These are phyloP conservation scores for Sporothrix globosa DNA, from an alignment of 2,329 filamentous ascomycete genomes.

Conservation along the genomic window DNA sequence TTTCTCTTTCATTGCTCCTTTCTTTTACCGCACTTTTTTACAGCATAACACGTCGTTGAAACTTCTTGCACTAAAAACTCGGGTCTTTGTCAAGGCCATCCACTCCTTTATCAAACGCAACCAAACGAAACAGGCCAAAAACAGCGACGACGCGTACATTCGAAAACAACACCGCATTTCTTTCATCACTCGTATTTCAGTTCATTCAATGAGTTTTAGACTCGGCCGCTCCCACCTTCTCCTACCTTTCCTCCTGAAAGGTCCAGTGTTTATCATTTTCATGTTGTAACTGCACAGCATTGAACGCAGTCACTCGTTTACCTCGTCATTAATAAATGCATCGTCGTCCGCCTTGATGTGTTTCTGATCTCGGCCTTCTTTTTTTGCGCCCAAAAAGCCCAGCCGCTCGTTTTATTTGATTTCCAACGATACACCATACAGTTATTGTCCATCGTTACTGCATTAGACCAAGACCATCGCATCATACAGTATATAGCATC, in stretches of 20 bases:
- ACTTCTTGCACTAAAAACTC: conserved; percentile 2
- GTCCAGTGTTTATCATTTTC: not conserved
- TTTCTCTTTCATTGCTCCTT: conserved; percentile 4
- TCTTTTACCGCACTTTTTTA: conserved; percentile 3
- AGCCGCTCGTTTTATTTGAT: conserved; percentile 23
- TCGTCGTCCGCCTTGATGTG: not conserved
- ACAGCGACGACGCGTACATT: not conserved
- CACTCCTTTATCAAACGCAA: conserved; percentile 26
- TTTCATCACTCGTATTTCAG: not conserved
- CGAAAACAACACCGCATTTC: not conserved
- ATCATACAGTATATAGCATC: not conserved
- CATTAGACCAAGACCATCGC: conserved; percentile 10
- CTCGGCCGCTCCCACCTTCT: not conserved
- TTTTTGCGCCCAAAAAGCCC: conserved; percentile 8
- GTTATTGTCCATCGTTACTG: not conserved
- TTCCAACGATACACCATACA: not conserved
- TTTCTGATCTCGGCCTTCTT: conserved; percentile 5
- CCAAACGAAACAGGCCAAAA: not conserved
- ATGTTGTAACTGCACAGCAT: conserved; percentile 8
- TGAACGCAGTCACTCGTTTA: conserved; percentile 13
- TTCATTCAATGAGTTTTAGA: not conserved
- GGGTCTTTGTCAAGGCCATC: conserved; percentile 25
- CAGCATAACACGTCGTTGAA: conserved; percentile 20
- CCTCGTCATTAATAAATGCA: conserved; percentile 10
- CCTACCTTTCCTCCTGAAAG: not conserved